Evolutionary conservation across 768 basidiomycete genomes (phyloP).

Genomic region (Hypholoma fasciculare): DNA sequence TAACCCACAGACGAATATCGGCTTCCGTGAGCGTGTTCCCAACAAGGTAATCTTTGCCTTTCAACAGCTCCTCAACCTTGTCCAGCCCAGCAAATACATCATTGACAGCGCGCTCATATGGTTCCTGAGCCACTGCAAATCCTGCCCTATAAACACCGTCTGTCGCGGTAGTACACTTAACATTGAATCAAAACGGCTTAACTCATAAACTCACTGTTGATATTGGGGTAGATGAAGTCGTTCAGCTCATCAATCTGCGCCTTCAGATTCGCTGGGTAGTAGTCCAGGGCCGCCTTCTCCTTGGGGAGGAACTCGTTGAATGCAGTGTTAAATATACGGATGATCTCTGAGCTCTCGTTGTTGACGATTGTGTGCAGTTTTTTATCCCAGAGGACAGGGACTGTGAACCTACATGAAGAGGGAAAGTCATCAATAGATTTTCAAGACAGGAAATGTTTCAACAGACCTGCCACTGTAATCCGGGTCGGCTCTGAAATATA

Average conservation of each 20-base stretch:
- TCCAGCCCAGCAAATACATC: constrained; percentile 81
- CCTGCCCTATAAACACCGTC: constrained; percentile 90
- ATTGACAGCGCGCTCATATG: constrained; percentile 77
- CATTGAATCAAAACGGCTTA: neutral
- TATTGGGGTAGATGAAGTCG: constrained; percentile 80
- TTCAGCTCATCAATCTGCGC: constrained; percentile 83
- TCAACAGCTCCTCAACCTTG: constrained; percentile 73
- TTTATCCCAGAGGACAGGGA: constrained; percentile 93
- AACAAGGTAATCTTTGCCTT: constrained; percentile 80
- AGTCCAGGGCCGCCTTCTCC: constrained; percentile 67
- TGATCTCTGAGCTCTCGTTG: constrained; percentile 95
- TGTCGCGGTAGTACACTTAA: constrained; percentile 23
- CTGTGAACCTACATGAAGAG: constrained; percentile 61
- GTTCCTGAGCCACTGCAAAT: constrained; percentile 78
- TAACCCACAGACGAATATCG: constrained; percentile 86
- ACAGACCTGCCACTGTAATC: constrained; percentile 68
- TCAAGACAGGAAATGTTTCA: neutral
- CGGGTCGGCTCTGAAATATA: constrained; percentile 78
- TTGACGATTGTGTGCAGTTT: constrained; percentile 86
- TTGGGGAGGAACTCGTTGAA: constrained; percentile 74
- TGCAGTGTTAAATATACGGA: constrained; percentile 86
- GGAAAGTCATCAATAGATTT: neutral
- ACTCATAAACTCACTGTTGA: constrained; percentile 64
- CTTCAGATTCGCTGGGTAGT: constrained; percentile 75
- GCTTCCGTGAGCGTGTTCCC: constrained; percentile 83